Percentiles rank a stretch among this genome's conserved stretches.
Evolutionary conservation across 202 grass and related monocot species (phyloP).

Genomic region (Miscanthus sacchariflorus): DNA sequence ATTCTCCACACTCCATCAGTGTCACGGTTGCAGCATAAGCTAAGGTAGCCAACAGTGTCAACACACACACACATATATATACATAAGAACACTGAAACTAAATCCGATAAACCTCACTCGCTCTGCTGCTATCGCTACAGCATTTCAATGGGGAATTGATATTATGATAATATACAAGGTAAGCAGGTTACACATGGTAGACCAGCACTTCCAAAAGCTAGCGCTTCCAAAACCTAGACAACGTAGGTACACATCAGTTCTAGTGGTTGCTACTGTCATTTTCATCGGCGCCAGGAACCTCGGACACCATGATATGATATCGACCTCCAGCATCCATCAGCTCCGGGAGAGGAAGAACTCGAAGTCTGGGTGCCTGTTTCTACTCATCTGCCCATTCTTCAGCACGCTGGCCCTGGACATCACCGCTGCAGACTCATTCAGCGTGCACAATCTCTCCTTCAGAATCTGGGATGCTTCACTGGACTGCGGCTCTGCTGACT

Average conservation of each 20-base stretch:
- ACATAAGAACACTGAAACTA: not conserved
- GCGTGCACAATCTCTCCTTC: conserved; percentile 58
- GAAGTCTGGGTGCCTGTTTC: conserved; percentile 72
- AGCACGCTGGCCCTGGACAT: conserved; percentile 63
- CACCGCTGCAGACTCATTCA: conserved; percentile 52
- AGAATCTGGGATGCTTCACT: conserved; percentile 37
- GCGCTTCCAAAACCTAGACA: not conserved
- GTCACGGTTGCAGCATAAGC: not conserved
- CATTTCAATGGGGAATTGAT: not conserved
- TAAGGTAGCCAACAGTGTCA: not conserved
- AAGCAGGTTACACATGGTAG: not conserved
- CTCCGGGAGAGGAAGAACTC: conserved; percentile 77
- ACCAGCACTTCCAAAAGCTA: not conserved
- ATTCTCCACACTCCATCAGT: not conserved
- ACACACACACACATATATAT: not conserved
- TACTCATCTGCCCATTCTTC: conserved; percentile 30
- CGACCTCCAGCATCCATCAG: not conserved
- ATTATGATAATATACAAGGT: not conserved
- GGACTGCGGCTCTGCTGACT: not conserved
- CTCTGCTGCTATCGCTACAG: not conserved
- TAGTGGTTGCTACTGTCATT: not conserved
- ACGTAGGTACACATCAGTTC: not conserved
- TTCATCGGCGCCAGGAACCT: not conserved
- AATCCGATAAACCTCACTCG: not conserved
- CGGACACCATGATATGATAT: not conserved